A percentile compares a stretch with the other conserved stretches of the same genome.
Evolutionary conservation across 257 asterid species (phyloP).

Genomic region (Eustoma russellianum): DNA sequence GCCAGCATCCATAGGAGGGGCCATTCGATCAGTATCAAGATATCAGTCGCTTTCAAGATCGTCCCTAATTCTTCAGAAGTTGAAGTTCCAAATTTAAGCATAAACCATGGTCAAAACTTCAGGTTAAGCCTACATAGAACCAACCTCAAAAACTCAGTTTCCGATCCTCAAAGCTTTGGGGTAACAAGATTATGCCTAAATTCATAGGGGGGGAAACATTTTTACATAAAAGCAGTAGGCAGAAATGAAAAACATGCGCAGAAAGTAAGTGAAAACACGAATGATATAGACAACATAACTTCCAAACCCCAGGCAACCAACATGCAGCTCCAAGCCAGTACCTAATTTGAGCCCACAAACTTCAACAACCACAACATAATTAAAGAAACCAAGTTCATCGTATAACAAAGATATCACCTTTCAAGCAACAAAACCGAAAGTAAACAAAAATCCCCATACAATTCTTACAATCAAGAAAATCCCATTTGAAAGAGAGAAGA

Average conservation of each 20-base stretch:
- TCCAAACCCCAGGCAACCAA: background rate
- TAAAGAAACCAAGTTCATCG: background rate
- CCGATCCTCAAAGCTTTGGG: background rate
- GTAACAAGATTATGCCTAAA: background rate
- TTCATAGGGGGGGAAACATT: background rate
- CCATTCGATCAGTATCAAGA: conserved; percentile 4
- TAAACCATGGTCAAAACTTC: background rate
- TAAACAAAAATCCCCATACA: background rate
- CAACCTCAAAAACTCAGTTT: background rate
- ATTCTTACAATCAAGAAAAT: background rate
- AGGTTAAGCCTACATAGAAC: background rate
- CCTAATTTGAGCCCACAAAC: background rate
- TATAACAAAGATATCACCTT: background rate
- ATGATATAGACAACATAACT: background rate
- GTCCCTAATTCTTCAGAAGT: conserved; percentile 11
- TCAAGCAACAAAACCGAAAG: background rate
- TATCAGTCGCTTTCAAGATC: conserved; percentile 4
- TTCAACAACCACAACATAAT: background rate
- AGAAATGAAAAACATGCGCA: background rate
- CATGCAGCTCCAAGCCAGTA: conserved; percentile 9
- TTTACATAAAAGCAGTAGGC: background rate
- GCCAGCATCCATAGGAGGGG: conserved; percentile 7
- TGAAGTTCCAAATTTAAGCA: background rate
- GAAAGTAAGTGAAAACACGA: background rate
- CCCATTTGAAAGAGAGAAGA: conserved; percentile 1